phyloP scores from a whole-genome alignment of 1,284 basidiomycete genomes.

The Apiotrichum akiyoshidainum region DNA sequence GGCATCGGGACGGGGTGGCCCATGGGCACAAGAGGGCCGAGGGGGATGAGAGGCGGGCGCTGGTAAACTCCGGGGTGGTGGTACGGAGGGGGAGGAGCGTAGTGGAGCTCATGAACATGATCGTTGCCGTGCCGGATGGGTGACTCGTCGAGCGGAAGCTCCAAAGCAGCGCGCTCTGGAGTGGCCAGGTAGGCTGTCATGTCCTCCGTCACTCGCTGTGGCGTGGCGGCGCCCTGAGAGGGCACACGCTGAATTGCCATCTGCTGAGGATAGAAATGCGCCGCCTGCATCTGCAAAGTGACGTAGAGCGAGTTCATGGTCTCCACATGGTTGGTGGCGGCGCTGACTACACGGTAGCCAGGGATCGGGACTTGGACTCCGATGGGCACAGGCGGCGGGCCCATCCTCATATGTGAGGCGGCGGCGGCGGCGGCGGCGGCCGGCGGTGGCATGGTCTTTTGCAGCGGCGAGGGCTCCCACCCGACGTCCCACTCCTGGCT shows the following conservation, averaged over 20 bases:
- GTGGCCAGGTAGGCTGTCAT: background rate
- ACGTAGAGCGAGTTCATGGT: background rate
- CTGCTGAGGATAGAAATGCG: background rate
- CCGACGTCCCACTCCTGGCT: background rate
- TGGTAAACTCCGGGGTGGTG: no score
- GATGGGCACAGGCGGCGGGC: background rate
- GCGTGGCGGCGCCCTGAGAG: background rate
- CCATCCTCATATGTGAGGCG: background rate
- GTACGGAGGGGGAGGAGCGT: no score
- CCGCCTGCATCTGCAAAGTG: background rate
- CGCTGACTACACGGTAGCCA: background rate
- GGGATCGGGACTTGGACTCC: background rate
- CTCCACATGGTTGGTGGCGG: background rate
- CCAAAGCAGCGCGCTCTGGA: background rate
- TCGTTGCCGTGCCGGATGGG: no score
- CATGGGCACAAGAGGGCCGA: no score
- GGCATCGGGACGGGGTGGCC: no score
- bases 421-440: background rate
- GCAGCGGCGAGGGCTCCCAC: slow-evolving; percentile 2
- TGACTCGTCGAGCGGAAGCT: no score
- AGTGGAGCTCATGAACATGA: no score
- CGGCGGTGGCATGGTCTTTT: background rate
- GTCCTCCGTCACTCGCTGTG: background rate
- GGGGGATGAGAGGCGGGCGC: no score
- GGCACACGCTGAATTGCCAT: background rate